A percentile compares a stretch with the other conserved stretches of the same genome.
These are phyloP conservation scores for Niveomyces coronatus DNA, from an alignment of 2,329 filamentous ascomycete species.

Conservation along the genomic window DNA sequence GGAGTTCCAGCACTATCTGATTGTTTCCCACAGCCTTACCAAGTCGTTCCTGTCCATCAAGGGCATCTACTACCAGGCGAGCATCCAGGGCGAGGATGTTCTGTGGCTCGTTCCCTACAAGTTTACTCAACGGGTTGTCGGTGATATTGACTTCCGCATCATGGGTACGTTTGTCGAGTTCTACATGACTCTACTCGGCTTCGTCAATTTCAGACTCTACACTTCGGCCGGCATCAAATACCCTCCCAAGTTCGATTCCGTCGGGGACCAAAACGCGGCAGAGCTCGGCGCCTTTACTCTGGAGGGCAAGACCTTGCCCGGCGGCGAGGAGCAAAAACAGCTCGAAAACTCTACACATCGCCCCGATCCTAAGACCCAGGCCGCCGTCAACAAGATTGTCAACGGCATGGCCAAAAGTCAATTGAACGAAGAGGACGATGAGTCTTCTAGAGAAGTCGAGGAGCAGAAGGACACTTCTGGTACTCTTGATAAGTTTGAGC, in stretches of 20 bases:
- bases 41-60: constrained; percentile 99
- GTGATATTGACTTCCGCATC: constrained; percentile 94
- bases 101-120: constrained; percentile 96
- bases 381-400: constrained; percentile 59
- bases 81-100: constrained; percentile 91
- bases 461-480: constrained; percentile 34
- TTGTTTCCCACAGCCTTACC: constrained; percentile 78
- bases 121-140: constrained; percentile 90
- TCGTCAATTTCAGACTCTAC: constrained; percentile 93
- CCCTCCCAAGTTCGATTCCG: constrained; percentile 83
- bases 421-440: constrained; percentile 23
- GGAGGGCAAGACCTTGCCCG: constrained; percentile 58
- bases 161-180: constrained; percentile 99
- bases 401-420: constrained; percentile 52
- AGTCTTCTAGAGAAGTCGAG: constrained; percentile 22
- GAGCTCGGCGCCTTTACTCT: constrained; percentile 87
- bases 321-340: constrained; percentile 41
- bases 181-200: constrained; percentile 91
- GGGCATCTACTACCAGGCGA: constrained; percentile 98
- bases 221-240: constrained; percentile 87
- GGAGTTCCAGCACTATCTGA: constrained; percentile 97
- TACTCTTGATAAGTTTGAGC: constrained; percentile 84
- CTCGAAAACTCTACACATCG: constrained; percentile 37
- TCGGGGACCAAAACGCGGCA: constrained; percentile 79
- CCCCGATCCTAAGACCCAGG: constrained; percentile 52